Evolutionary conservation across 306 rosid genomes (phyloP).

Genomic region (Prunus dulcis): DNA sequence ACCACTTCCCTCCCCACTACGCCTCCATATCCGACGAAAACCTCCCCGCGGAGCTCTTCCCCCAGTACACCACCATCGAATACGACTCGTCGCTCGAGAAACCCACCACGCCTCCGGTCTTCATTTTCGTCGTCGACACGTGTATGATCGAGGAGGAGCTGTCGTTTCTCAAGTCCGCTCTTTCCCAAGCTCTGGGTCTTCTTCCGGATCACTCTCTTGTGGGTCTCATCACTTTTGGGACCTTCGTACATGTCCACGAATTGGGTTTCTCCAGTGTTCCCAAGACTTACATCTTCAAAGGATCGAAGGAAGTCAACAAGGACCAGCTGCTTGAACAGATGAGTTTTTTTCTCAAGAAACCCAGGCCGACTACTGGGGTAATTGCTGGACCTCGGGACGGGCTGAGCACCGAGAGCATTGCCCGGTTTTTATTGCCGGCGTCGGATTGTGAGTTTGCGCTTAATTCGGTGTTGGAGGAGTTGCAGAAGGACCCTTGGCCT

Average conservation of each 20-base stretch:
- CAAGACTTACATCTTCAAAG: conserved; percentile 74
- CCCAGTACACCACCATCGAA: conserved; percentile 86
- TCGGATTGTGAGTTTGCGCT: conserved; percentile 81
- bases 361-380: conserved; percentile 70
- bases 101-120: conserved; percentile 51
- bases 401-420: conserved; percentile 64
- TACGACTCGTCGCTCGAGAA: conserved; percentile 44
- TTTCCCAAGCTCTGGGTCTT: conserved; percentile 73
- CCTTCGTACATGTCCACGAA: conserved; percentile 79
- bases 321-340: conserved; percentile 88
- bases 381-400: conserved; percentile 93
- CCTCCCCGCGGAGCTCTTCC: conserved; percentile 95
- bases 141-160: conserved; percentile 87
- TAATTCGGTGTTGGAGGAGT: conserved; percentile 90
- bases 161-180: conserved; percentile 57
- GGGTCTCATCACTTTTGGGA: conserved; percentile 79
- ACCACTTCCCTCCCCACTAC: conserved; percentile 86
- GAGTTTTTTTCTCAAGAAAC: conserved; percentile 75
- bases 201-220: conserved; percentile 86
- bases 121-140: conserved; percentile 78
- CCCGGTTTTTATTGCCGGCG: conserved; percentile 74
- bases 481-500: conserved; percentile 95
- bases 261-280: conserved; percentile 74
- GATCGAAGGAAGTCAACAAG: conserved; percentile 71
- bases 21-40: conserved; percentile 76